Percentiles rank a stretch among this genome's conserved stretches.
phyloP scores from a whole-genome alignment of 2,329 filamentous ascomycete genomes.

The Hypomyces rosellus region DNA sequence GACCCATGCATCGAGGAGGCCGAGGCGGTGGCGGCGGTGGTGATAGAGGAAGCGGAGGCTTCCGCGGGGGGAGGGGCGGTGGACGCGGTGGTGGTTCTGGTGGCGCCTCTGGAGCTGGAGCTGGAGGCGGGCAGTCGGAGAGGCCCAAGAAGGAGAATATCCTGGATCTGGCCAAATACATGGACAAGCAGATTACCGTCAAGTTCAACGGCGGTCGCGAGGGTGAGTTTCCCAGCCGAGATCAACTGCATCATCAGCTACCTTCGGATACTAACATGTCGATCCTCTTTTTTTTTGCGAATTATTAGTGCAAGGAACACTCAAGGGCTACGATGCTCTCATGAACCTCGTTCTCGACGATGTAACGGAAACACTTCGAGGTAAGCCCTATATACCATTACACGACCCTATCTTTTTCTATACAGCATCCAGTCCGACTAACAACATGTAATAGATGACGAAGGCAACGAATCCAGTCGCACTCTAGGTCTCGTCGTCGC shows the following conservation, averaged over 20 bases:
- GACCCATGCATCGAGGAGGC: slow-evolving; percentile 41
- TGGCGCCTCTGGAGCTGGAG: slow-evolving; percentile 18
- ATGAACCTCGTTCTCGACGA: slow-evolving; percentile 98
- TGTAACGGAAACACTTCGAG: slow-evolving; percentile 82
- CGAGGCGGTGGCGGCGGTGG: slow-evolving; percentile 35
- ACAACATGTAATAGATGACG: slow-evolving; percentile 60
- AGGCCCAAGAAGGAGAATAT: slow-evolving; percentile 98
- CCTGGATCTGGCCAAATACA: slow-evolving; percentile 88
- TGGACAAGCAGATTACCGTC: slow-evolving; percentile 91
- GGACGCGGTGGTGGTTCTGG: slow-evolving; percentile 30
- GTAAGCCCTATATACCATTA: slow-evolving; percentile 36
- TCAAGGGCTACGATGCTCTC: slow-evolving; percentile 94
- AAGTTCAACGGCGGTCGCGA: slow-evolving; percentile 96
- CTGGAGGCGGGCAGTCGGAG: slow-evolving; percentile 52
- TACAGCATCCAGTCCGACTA: slow-evolving; percentile 6
- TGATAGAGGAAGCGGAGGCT: slow-evolving; percentile 41
- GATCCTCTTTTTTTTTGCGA: background rate
- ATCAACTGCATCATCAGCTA: too few species aligned
- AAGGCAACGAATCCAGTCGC: slow-evolving; percentile 79
- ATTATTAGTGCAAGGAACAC: slow-evolving; percentile 66
- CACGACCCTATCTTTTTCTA: background rate
- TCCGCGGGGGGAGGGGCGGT: slow-evolving; percentile 39
- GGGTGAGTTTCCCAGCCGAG: slow-evolving; percentile 46
- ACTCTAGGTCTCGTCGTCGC: slow-evolving; percentile 83
- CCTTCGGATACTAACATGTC: slow-evolving; percentile 7